These are phyloP conservation scores for Tetracladium setigerum DNA, from an alignment of 495 filamentous ascomycete species.

Conservation along the genomic window DNA sequence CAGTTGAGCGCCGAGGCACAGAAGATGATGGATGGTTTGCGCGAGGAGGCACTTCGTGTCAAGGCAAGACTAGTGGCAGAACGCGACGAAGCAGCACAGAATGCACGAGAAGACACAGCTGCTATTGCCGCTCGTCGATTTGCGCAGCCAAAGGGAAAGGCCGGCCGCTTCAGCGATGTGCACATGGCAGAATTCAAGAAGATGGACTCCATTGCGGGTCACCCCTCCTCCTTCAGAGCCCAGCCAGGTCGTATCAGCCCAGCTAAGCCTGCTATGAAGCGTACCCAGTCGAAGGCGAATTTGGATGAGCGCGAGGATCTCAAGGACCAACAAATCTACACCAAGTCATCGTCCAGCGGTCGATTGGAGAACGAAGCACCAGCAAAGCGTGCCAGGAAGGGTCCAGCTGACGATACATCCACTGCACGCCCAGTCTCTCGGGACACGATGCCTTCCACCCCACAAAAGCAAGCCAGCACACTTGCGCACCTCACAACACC, in stretches of 20 bases:
- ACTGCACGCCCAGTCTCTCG: slow-evolving; percentile 34
- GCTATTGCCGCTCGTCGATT: slow-evolving; percentile 55
- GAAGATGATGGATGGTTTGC: slow-evolving; percentile 68
- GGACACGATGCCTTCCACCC: slow-evolving; percentile 28
- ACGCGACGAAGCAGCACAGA: slow-evolving; percentile 35
- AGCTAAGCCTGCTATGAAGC: slow-evolving; percentile 50
- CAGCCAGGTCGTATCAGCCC: slow-evolving; percentile 50
- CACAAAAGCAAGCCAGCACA: slow-evolving; percentile 27
- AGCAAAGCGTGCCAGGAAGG: slow-evolving; percentile 22
- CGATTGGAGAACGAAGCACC: slow-evolving; percentile 22
- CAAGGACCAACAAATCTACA: slow-evolving; percentile 6
- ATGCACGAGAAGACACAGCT: slow-evolving; percentile 28
- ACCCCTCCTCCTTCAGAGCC: slow-evolving; percentile 71
- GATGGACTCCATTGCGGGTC: slow-evolving; percentile 89
- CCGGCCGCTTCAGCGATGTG: slow-evolving; percentile 66
- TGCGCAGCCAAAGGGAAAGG: slow-evolving; percentile 68
- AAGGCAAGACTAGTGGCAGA: slow-evolving; percentile 55
- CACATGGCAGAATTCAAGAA: slow-evolving; percentile 89
- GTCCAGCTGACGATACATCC: slow-evolving; percentile 40
- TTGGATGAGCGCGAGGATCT: slow-evolving; percentile 42
- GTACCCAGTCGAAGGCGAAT: slow-evolving; percentile 66
- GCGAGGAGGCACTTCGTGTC: slow-evolving; percentile 59
- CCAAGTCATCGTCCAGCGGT: slow-evolving; percentile 18
- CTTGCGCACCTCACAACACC: slow-evolving; percentile 59
- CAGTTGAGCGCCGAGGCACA: slow-evolving; percentile 70